Evolutionary conservation across 352 stramenopile genomes (phyloP).

Genomic region (Globisporangium lucens): DNA sequence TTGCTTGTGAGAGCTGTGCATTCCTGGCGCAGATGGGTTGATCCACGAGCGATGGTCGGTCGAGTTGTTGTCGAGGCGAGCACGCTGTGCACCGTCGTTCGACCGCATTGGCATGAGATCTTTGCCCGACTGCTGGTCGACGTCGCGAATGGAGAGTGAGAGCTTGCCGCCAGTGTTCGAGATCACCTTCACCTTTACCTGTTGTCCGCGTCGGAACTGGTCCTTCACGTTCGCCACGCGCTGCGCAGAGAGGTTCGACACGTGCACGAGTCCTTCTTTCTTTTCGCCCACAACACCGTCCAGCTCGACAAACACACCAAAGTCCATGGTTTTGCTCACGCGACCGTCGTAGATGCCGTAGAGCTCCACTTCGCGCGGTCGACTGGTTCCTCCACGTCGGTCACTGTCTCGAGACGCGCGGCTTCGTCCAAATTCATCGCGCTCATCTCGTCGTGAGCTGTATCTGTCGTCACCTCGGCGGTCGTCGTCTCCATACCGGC

Average conservation of each 20-base stretch:
- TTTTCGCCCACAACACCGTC: slow-evolving; percentile 57
- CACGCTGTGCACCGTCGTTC: slow-evolving; percentile 47
- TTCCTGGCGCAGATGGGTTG: slow-evolving; percentile 82
- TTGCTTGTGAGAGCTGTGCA: slow-evolving; percentile 54
- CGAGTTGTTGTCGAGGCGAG: slow-evolving; percentile 41
- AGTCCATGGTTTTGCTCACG: slow-evolving; percentile 95
- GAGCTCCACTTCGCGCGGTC: slow-evolving; percentile 61
- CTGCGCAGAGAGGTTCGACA: slow-evolving; percentile 89
- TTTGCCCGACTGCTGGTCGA: slow-evolving; percentile 93
- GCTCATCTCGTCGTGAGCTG: slow-evolving; percentile 25
- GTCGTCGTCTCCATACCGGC: slow-evolving; percentile 17
- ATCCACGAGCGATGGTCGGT: slow-evolving; percentile 76
- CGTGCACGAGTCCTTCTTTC: slow-evolving; percentile 94
- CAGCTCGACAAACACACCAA: slow-evolving; percentile 96
- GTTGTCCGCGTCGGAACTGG: slow-evolving; percentile 83
- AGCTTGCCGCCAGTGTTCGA: slow-evolving; percentile 88
- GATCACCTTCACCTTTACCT: slow-evolving; percentile 97
- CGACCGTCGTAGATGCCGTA: slow-evolving; percentile 95
- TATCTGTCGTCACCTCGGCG: slow-evolving; percentile 26
- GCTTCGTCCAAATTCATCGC: slow-evolving; percentile 23
- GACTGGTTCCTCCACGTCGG: slow-evolving; percentile 16
- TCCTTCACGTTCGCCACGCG: slow-evolving; percentile 88
- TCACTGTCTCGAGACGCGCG: slow-evolving; percentile 13
- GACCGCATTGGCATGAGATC: slow-evolving; percentile 94
- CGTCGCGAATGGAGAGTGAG: slow-evolving; percentile 96